Evolutionary conservation across 202 grass and related monocot genomes (phyloP), one percentile per base, ranked within the genome.

Genomic region (Musa balbisiana): DNA sequence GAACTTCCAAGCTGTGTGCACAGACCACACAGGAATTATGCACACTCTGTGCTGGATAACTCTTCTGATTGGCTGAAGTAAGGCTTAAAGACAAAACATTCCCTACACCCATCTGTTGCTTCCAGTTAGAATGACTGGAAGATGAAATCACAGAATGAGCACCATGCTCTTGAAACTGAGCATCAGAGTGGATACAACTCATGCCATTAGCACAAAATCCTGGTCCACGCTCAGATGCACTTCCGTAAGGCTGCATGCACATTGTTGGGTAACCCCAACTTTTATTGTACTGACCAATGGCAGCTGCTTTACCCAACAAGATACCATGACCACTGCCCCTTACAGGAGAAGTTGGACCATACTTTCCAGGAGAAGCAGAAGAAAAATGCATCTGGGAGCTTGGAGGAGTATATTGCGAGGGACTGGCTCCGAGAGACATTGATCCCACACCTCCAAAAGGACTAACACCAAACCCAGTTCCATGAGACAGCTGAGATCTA

Each of bases 351-450:
- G 82, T 85, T 20, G 87, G 87, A 53, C 85, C 87, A 76, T 92
- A 87, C 80, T 87, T 95, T 74, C 87, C 84, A 54, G 73, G 69
- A 74, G 85, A 84, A 82, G 60, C 78, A 65, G 67, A 75, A 64
- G 87, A 77, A 51, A 87, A 81, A 68, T 87, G 92, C 76, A 85
- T 88, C 64, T 92, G 91, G 55, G 89, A 92, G 77, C 83, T 88
- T 73, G 96, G 91, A 17, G 96, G 91, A 62, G 91, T 95, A 88
- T 88, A 95, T 55, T 99, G 96, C 65, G 89, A 95, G 76, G 96
- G 96, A 82, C 96, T 99, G 63, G 76, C 87, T 70, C 96, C 96
- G 52, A 99, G 96, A 78, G 89, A 92, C 85, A 95, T 90, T 82
- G 83, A 80, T 49, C 91, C 83, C 23, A 85, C 80, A 84, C 84